Percentiles rank a stretch among this genome's conserved stretches.
phyloP scores from a whole-genome alignment of 768 basidiomycete genomes.

The Udeniomyces megalosporus region DNA sequence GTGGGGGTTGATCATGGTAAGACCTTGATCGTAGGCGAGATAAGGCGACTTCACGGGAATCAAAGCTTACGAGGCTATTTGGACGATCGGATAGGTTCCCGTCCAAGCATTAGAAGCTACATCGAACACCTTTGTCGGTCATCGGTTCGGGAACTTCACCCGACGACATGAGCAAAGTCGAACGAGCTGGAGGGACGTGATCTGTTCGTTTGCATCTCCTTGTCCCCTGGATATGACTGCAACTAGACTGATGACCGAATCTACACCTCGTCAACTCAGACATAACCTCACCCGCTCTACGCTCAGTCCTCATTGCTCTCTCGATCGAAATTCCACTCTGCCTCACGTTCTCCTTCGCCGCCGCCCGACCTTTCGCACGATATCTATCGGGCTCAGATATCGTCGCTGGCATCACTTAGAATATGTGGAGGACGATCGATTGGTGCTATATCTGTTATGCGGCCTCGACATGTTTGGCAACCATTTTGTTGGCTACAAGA shows the following conservation, averaged over 20 bases:
- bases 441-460: conserved; percentile 21
- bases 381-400: conserved; percentile 15
- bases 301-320: conserved; percentile 15
- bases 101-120: conserved; percentile 18
- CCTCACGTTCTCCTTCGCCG: conserved; percentile 8
- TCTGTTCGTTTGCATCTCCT: no score
- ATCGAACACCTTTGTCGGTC: conserved; percentile 17
- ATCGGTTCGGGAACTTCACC: conserved; percentile 6
- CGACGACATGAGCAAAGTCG: neutral
- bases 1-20: conserved; percentile 20
- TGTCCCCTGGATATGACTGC: no score
- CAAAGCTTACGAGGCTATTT: no score
- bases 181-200: no score
- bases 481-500: conserved; percentile 19
- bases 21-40: no score
- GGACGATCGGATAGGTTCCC: neutral
- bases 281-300: conserved; percentile 16
- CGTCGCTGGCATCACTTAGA: conserved; percentile 16
- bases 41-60: no score
- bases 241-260: no score
- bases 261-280: neutral
- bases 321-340: conserved; percentile 18
- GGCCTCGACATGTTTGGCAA: conserved; percentile 18
- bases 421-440: conserved; percentile 17
- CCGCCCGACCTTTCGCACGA: conserved; percentile 14